These are phyloP conservation scores for Ecytonucleospora hepatopenaei DNA, from an alignment of 371 early-diverging fungal genomes.

Conservation along the genomic window DNA sequence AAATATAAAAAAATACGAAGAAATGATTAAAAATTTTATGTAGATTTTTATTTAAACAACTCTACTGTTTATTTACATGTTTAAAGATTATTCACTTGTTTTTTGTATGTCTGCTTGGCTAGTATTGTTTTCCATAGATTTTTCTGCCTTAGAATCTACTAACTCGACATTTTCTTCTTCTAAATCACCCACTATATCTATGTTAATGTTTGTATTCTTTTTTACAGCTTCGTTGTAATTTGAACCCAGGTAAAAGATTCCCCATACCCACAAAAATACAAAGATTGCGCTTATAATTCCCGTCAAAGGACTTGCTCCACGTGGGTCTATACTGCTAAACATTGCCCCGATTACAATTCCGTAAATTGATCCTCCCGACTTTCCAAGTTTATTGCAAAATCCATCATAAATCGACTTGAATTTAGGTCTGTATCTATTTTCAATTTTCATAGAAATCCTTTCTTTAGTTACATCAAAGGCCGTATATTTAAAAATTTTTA, in stretches of 20 bases:
- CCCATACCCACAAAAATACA: conserved; percentile 44
- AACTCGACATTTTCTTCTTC: conserved; percentile 14
- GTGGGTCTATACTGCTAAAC: conserved; percentile 42
- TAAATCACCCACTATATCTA: conserved; percentile 36
- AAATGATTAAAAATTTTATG: not conserved
- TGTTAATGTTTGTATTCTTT: conserved; percentile 42
- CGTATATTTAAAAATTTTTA: conserved; percentile 54
- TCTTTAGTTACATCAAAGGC: conserved; percentile 58
- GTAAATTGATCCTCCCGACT: conserved; percentile 45
- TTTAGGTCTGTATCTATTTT: conserved; percentile 48
- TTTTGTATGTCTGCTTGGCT: not conserved
- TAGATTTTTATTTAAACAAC: not conserved
- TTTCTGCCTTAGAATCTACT: not conserved
- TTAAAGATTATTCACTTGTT: not conserved
- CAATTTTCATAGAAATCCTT: conserved; percentile 53
- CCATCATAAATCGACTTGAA: conserved; percentile 58
- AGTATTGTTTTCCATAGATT: not conserved
- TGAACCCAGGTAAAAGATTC: conserved; percentile 47
- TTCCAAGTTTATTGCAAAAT: conserved; percentile 57
- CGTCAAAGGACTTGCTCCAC: conserved; percentile 37
- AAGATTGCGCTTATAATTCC: conserved; percentile 20
- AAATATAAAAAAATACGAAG: conserved; percentile 1
- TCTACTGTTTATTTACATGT: not conserved
- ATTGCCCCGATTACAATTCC: conserved; percentile 38
- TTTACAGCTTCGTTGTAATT: conserved; percentile 47